Evolutionary conservation across 2,329 filamentous ascomycete genomes (phyloP), one percentile per base, ranked within the genome.

Genomic region (Botrytis aclada): DNA sequence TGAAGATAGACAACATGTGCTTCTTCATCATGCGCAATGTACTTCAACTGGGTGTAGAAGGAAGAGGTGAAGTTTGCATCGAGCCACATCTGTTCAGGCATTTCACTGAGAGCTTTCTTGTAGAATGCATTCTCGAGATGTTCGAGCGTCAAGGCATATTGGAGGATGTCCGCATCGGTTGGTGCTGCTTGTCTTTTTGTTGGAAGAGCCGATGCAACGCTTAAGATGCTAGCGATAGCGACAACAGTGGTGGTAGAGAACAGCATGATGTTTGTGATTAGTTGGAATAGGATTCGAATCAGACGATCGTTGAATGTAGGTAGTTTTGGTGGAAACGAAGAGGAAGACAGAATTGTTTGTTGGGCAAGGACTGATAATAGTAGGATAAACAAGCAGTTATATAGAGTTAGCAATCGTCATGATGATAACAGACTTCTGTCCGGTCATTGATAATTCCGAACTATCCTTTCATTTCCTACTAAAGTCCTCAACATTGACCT

Each of bases 101-200:
- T 92, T 76, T 88, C 88, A 74, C 83, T 81, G 10, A 92, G 83
- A 56, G 87, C 90, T 63, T 90, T 79, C 54, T 83, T 83, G 82
- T 92, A 93, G 82, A 92, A 92, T 69, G 84, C 84, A 75, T 89
- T 84, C 81, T 92, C 90, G 54, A 89, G 85, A 74, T 88, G 85
- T 80, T 89, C 88, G 18, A 88, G 84, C 73, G 84, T 84, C 67
- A 86, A 79, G 32, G 85, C 85, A 69, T 85, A 86, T 81, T 85
- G 84, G 70, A 85, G 81, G 69, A 85, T 85, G 61, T 80, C 79
- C 34, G 77, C 77, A 54, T 78, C 75, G 3, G 60, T 64, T 34
- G 70, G 70, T 20, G 58, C 69, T 37, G 75, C 72, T 63, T 78
- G 76, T 74, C 77, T 76, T 72, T 78, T 79, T 3, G 75, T 69